Conservation (phyloP, 2,329 filamentous ascomycete genomes). For the Phaeosphaeria sp. region DNA sequence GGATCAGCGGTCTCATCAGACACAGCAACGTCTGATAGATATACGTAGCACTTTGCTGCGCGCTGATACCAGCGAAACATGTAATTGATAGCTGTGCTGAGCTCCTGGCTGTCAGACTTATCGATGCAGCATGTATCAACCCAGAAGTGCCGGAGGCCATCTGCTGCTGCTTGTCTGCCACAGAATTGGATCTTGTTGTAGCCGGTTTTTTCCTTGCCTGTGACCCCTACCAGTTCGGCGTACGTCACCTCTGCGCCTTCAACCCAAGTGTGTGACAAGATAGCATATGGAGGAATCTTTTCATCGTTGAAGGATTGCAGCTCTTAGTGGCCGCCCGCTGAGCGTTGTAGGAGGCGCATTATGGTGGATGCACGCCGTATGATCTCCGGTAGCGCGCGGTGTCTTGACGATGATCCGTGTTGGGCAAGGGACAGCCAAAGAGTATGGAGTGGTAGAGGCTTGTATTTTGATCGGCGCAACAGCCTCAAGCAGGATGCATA, state of each 20-base stretch:
- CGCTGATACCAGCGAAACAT: conserved; percentile 5
- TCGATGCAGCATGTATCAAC: too few relatives aligned
- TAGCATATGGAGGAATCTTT: background rate
- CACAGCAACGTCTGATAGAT: conserved; percentile 20
- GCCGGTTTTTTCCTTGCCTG: background rate
- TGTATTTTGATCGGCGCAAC: conserved; percentile 1
- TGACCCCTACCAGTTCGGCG: background rate
- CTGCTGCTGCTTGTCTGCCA: background rate
- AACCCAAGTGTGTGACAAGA: background rate
- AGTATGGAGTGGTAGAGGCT: conserved; percentile 3
- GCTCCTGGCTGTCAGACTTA: background rate
- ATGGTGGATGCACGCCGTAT: background rate
- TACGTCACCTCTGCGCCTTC: background rate
- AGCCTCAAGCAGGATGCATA: conserved; percentile 12
- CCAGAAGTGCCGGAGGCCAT: background rate
- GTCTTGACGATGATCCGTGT: conserved; percentile 1
- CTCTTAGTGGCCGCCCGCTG: conserved; percentile 16
- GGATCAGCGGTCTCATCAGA: conserved; percentile 6
- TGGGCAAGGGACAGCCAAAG: conserved; percentile 1
- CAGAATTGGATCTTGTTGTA: background rate
- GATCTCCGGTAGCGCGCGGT: conserved; percentile 2
- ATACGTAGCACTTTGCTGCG: conserved; percentile 8
- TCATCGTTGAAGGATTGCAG: conserved; percentile 20
- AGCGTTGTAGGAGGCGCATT: conserved; percentile 26
- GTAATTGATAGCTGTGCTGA: background rate